Evolutionary conservation across 2,329 filamentous ascomycete species (phyloP), one percentile per base, ranked within the genome.

Genomic region (Sarocladium brachiariae): DNA sequence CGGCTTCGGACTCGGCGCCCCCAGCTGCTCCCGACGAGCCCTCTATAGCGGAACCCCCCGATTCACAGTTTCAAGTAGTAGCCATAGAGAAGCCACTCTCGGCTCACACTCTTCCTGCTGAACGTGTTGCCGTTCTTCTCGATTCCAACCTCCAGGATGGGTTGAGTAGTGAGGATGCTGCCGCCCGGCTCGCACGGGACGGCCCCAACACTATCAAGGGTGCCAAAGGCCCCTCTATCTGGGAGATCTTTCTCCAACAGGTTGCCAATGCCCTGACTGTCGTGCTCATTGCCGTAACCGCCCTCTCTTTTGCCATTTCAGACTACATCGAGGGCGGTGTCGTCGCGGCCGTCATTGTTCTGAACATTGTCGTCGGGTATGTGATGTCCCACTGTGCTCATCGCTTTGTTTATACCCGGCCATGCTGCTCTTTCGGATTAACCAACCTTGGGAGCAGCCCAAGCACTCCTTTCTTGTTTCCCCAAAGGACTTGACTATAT

Each of bases 211-310:
- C 77, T 64, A 79, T 89, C 72, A 80, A 84, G 68, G 80, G 81
- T 69, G 80, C 83, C 73, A 81, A 84, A 70, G 81, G 83, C 67
- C 70, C 85, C 70, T 87, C 84, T 67, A 62, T 84, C 68, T 87
- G 83, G 80, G 80, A 85, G 70, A 86, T 89, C 71, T 77, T 89
- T 70, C 68, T 89, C 69, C 85, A 84, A 63, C 85, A 89, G 72
- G 78, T 88, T 59, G 86, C 84, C 57, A 89, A 89, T 71, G 86
- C 84, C 70, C 72, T 89, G 68, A 89, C 85, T 56, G 74, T 86
- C 63, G 83, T 87, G 55, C 81, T 90, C 58, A 74, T 89, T 57
- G 81, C 87, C 60, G 86, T 87, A 60, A 88, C 87, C 81, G 82
- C 80, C 53, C 70, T 81, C 53, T 82, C 79, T 46, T 86, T 84